Evolutionary conservation across 2,329 filamentous ascomycete species (phyloP), one percentile per base, ranked within the genome.

Genomic region (Nigrograna mackinnonii): DNA sequence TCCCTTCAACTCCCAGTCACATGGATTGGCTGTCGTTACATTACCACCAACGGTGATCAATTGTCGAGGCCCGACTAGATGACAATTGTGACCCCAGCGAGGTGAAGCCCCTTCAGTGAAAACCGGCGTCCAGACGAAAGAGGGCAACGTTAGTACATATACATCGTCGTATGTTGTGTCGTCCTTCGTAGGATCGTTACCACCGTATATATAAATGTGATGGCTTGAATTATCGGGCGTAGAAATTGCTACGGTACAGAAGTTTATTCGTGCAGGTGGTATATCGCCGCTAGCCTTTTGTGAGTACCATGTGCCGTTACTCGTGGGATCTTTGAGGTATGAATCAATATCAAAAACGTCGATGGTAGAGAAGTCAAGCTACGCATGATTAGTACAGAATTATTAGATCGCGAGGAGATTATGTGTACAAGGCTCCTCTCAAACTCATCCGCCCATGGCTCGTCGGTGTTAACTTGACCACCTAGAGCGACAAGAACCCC

Each of bases 141-240:
- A 71, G 0, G 74, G 74, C 2, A 78, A 37, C 1, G 71, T 73
- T 1, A 78, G 61, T 6, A 75, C 64, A 38, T 71, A 74, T 6
- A 75, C 56, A 28, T 77, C 74, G 39, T 78, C 76, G 19, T 60
- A 66, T 14, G 48, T 49, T 17, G 51, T 47, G 7, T 58, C 44
- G 6, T 28, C 37, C 19, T 28, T 37, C 6, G 57, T 69, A 6
- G 59, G 61, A 43, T 74, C 61, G 21, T 61, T 64, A 6, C 77
- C 77, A 14, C 77, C 77, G 41, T 78, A 79, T 36, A 79, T 31
- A 26, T 62, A 66, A 22, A 79, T 73, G 39, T 77, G 77, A 38
- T 76, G 69, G 40, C 68, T 73, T 2, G 72, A 74, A 34, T 70
- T 68, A 41, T 78, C 76, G 3, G 66, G 61, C 1, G 74, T 68